A percentile compares a stretch with the other conserved stretches of the same genome.
These are phyloP conservation scores for Phytophthora syringae DNA, from an alignment of 352 stramenopile species.

Conservation along the genomic window DNA sequence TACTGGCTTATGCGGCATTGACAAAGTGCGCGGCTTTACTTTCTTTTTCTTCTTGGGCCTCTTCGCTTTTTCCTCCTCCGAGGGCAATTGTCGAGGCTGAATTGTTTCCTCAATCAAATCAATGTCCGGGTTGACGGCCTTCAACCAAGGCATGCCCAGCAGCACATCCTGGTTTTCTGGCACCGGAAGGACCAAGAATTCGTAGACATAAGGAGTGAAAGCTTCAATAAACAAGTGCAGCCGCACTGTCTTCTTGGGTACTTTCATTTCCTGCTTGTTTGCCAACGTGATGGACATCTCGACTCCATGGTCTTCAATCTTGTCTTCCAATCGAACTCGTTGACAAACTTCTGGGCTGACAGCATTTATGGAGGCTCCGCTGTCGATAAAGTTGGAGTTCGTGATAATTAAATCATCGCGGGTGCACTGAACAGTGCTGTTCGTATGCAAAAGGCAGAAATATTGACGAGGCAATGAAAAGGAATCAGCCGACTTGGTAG, in stretches of 20 bases:
- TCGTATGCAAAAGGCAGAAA: background rate
- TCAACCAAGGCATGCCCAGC: slow-evolving; percentile 13
- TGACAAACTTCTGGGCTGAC: slow-evolving; percentile 16
- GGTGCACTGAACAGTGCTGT: background rate
- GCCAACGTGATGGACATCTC: slow-evolving; percentile 14
- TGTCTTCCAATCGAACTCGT: background rate
- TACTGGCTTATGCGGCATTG: background rate
- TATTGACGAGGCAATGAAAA: background rate
- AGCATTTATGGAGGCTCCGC: slow-evolving; percentile 15
- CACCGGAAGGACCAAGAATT: slow-evolving; percentile 16
- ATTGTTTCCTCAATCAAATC: slow-evolving; percentile 16
- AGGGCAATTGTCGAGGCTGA: background rate
- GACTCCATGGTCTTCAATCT: slow-evolving; percentile 1
- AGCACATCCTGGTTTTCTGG: slow-evolving; percentile 18
- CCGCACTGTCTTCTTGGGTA: background rate
- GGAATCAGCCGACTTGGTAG: background rate
- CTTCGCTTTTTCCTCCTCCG: background rate
- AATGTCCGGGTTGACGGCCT: slow-evolving; percentile 9
- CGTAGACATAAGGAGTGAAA: slow-evolving; percentile 5
- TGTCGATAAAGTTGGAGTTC: slow-evolving; percentile 31
- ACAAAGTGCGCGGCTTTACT: background rate
- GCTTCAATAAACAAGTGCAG: slow-evolving; percentile 14
- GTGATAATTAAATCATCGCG: background rate
- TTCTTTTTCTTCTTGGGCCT: background rate
- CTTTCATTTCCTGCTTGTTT: slow-evolving; percentile 4